phyloP scores from a whole-genome alignment of 129 eudicot species.

The Sambucus nigra region DNA sequence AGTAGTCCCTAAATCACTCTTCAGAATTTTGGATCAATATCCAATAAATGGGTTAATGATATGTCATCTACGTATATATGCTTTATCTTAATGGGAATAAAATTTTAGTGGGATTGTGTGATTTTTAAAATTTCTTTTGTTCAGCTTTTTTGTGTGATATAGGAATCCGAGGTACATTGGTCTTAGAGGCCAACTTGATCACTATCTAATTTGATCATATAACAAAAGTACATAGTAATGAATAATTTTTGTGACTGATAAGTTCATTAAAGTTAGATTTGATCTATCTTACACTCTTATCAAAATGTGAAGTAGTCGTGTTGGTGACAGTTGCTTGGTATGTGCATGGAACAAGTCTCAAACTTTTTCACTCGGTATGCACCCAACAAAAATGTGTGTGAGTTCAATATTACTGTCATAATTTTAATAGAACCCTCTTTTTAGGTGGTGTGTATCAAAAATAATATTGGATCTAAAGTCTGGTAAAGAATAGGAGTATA shows the following conservation, averaged over 20 bases:
- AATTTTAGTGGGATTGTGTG: no score
- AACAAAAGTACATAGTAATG: no score
- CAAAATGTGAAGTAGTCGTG: neutral
- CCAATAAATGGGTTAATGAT: neutral
- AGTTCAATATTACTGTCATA: no score
- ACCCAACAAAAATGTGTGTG: no score
- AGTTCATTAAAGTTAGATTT: neutral
- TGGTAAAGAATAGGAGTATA: neutral
- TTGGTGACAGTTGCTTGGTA: neutral
- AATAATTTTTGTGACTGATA: neutral
- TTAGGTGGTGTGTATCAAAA: neutral
- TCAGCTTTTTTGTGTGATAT: no score
- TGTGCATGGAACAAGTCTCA: neutral
- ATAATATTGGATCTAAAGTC: neutral
- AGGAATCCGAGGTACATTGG: neutral
- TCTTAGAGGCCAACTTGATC: neutral
- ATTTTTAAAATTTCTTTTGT: neutral
- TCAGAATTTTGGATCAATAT: neutral
- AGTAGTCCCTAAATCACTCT: neutral
- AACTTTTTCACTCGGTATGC: neutral
- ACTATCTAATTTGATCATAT: neutral
- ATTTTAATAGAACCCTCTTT: no score
- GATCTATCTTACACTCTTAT: neutral
- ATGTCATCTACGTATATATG: no score
- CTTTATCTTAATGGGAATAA: no score